Percentiles rank a stretch among this genome's conserved stretches.
These are phyloP conservation scores for Mallotus nudiflorus DNA, from an alignment of 345 rosid species.

Conservation along the genomic window DNA sequence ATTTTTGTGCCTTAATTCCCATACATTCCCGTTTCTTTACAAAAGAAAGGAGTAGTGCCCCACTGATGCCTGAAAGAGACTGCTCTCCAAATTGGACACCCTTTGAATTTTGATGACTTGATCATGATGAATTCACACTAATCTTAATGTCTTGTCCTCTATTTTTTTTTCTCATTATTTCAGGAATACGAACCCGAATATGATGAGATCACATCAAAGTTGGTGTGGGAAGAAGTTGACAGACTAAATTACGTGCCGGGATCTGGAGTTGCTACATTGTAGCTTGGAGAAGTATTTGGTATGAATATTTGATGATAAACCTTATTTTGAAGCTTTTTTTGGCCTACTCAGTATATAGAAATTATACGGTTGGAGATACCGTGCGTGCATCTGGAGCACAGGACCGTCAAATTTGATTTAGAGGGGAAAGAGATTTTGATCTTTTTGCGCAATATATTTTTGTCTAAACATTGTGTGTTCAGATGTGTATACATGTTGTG, in stretches of 20 bases:
- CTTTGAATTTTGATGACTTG: too few relatives aligned
- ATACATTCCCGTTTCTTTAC: too few relatives aligned
- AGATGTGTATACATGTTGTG: background rate
- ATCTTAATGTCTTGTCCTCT: too few relatives aligned
- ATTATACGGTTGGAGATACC: background rate
- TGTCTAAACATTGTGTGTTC: too few relatives aligned
- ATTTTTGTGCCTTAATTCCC: background rate
- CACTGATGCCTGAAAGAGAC: too few relatives aligned
- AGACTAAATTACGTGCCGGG: conserved; percentile 58
- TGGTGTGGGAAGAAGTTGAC: conserved; percentile 86
- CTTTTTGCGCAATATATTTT: conserved; percentile 8
- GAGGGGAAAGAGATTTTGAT: conserved; percentile 3
- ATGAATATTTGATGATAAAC: background rate
- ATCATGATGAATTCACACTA: too few relatives aligned
- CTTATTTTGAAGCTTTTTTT: background rate
- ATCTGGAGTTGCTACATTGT: conserved; percentile 54
- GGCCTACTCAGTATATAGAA: conserved; percentile 1
- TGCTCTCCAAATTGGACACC: too few relatives aligned
- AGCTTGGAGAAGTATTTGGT: background rate
- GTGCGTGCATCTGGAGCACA: conserved; percentile 13
- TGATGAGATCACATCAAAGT: conserved; percentile 70
- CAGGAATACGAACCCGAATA: conserved; percentile 81
- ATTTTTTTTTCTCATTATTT: too few relatives aligned
- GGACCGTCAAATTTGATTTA: background rate
- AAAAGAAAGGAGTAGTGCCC: too few relatives aligned